A percentile compares a stretch with the other conserved stretches of the same genome.
phyloP scores from a whole-genome alignment of 2,329 filamentous ascomycete genomes.

The Zalaria obscura region DNA sequence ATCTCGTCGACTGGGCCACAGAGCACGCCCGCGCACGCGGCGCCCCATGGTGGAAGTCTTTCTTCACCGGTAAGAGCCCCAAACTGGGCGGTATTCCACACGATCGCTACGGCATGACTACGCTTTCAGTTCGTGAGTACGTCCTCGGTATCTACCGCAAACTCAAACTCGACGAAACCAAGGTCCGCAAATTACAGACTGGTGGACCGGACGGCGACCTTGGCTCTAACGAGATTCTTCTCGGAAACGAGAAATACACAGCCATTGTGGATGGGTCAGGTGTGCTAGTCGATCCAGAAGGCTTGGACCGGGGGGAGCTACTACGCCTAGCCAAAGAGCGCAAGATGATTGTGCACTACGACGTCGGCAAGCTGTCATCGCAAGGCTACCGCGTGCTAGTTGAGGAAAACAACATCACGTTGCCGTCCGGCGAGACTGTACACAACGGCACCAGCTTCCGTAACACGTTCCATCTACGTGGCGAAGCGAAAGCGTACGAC shows the following conservation, averaged over 20 bases:
- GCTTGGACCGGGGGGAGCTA: slow-evolving; percentile 73
- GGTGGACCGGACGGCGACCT: slow-evolving; percentile 93
- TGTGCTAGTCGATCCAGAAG: slow-evolving; percentile 85
- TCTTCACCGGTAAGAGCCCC: slow-evolving; percentile 98
- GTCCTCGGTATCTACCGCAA: slow-evolving; percentile 96
- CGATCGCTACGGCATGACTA: slow-evolving; percentile 95
- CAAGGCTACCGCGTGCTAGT: slow-evolving; percentile 85
- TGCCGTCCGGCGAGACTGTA: slow-evolving; percentile 75
- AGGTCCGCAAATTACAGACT: slow-evolving; percentile 88
- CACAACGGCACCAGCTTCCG: slow-evolving; percentile 91
- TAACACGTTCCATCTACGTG: slow-evolving; percentile 89
- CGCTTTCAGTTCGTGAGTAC: slow-evolving; percentile 88
- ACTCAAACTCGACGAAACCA: slow-evolving; percentile 72
- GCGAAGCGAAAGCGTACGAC: slow-evolving; percentile 52
- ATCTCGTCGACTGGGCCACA: slow-evolving; percentile 97
- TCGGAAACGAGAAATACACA: slow-evolving; percentile 90
- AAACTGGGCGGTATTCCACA: slow-evolving; percentile 94
- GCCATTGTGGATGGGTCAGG: slow-evolving; percentile 93
- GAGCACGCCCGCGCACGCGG: slow-evolving; percentile 77
- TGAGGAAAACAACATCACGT: slow-evolving; percentile 76
- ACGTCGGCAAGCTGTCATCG: slow-evolving; percentile 69
- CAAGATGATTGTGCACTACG: slow-evolving; percentile 80
- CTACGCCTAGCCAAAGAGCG: slow-evolving; percentile 71
- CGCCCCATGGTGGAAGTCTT: slow-evolving; percentile 98
- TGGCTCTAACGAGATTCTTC: slow-evolving; percentile 92